Evolutionary conservation across 208 protist species (phyloP).

Genomic region (Wallacemonas sp.): DNA sequence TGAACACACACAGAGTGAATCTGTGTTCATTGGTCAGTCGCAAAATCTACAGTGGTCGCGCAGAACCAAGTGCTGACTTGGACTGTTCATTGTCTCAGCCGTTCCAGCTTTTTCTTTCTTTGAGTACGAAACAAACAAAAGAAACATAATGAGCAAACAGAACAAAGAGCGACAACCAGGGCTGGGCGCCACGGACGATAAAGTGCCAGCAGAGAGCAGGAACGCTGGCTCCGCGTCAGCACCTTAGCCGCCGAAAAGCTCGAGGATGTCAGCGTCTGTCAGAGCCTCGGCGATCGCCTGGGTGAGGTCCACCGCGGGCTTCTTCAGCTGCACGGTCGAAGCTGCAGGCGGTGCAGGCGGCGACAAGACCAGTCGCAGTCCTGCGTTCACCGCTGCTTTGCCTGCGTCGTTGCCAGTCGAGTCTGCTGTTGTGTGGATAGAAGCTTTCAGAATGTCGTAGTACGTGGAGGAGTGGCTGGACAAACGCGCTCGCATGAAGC

Average conservation of each 20-base stretch:
- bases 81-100: too few species aligned
- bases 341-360: background rate
- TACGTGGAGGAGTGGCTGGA: slow-evolving; percentile 27
- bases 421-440: background rate
- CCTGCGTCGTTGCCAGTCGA: background rate
- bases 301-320: slow-evolving; percentile 18
- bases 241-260: slow-evolving; percentile 55
- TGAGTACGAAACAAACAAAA: too few species aligned
- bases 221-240: background rate
- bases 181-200: background rate
- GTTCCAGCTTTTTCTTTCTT: too few species aligned
- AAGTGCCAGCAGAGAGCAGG: background rate
- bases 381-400: background rate
- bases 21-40: too few species aligned
- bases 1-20: too few species aligned
- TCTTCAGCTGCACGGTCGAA: background rate
- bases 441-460: slow-evolving; percentile 29
- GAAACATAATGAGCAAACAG: too few species aligned
- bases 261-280: slow-evolving; percentile 72
- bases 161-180: too few species aligned
- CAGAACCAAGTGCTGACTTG: too few species aligned
- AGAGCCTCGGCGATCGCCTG: slow-evolving; percentile 26
- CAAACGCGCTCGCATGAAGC: slow-evolving; percentile 23
- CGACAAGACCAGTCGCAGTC: slow-evolving; percentile 10
- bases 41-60: too few species aligned